These are phyloP conservation scores for Nicotiana obtusifolia DNA, from an alignment of 257 asterid genomes.

Conservation along the genomic window DNA sequence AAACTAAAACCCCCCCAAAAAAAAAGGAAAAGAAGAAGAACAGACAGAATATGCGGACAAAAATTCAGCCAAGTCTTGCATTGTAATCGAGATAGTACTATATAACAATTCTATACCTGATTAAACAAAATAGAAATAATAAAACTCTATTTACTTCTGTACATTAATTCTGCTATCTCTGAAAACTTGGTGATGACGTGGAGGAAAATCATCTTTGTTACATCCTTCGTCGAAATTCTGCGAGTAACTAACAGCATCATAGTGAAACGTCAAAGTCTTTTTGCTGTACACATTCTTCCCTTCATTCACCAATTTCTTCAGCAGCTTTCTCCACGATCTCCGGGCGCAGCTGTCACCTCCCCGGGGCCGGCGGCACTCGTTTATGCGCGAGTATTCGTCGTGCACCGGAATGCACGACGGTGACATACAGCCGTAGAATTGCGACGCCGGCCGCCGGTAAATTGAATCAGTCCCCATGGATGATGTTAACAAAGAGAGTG, in stretches of 20 bases:
- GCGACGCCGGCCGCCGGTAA: conserved; percentile 32
- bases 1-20: not conserved
- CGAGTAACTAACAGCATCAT: conserved; percentile 78
- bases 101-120: not conserved
- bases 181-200: conserved; percentile 19
- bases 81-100: not conserved
- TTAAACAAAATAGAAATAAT: not conserved
- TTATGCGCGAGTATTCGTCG: conserved; percentile 61
- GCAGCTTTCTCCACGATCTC: conserved; percentile 40
- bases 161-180: conserved; percentile 29
- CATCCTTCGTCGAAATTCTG: conserved; percentile 83
- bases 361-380: not conserved
- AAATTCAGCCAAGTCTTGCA: not conserved
- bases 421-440: conserved; percentile 64
- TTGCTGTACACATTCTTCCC: conserved; percentile 48
- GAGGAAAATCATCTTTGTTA: conserved; percentile 39
- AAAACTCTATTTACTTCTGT: not conserved
- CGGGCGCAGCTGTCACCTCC: conserved; percentile 8
- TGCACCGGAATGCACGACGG: conserved; percentile 69
- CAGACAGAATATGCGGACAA: not conserved
- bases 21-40: not conserved
- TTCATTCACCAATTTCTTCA: conserved; percentile 54
- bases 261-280: conserved; percentile 48
- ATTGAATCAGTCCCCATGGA: conserved; percentile 39
- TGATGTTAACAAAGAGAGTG: not conserved